Evolutionary conservation across 441 rosid genomes (phyloP), one percentile per base, ranked within the genome.

Genomic region (Cnidoscolus chayamansa): DNA sequence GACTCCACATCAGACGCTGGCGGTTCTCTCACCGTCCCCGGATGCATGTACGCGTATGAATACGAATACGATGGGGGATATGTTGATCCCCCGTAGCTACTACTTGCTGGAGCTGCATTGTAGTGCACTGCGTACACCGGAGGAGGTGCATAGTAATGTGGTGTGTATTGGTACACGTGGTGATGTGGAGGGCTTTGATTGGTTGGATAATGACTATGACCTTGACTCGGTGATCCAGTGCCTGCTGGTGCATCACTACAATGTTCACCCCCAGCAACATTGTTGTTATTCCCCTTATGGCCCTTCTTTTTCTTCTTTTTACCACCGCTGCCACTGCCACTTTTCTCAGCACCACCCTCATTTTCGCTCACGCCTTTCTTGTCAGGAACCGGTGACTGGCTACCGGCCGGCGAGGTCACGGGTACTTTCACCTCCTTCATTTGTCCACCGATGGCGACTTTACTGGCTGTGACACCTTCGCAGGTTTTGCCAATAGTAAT

Each of bases 291-390:
- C 66, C 77, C 72, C 32, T 76, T 81, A 12, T 87, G 77, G 75
- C 83, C 86, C 63, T 86, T 90, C 81, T 86, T 88, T 78, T 88
- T 90, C 77, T 86, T 88, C 86, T 84, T 83, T 53, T 86, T 83
- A 59, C 82, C 73, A 3, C 82, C 82, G 17, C 68, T 79, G 7
- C 6, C 45, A 40, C 45, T 40, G 45, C 45, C 78, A 47, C 53
- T 71, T 69, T 65, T 60, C 4, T 60, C 76, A 2, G 6, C 67
- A 25, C 67, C 77, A 20, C 58, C 84, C 15, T 81, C 81, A 69
- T 51, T 79, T 51, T 77, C 85, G 3, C 54, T 65, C 37, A 74
- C 55, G 10, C 19, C 65, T 43, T 68, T 70, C 65, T 64, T 68
- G 45, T 74, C 80, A 50, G 67, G 62, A 71, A 45, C 75, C 71